Conservation (phyloP, 2,329 filamentous ascomycete genomes). For the Herpotrichia juniperi region DNA sequence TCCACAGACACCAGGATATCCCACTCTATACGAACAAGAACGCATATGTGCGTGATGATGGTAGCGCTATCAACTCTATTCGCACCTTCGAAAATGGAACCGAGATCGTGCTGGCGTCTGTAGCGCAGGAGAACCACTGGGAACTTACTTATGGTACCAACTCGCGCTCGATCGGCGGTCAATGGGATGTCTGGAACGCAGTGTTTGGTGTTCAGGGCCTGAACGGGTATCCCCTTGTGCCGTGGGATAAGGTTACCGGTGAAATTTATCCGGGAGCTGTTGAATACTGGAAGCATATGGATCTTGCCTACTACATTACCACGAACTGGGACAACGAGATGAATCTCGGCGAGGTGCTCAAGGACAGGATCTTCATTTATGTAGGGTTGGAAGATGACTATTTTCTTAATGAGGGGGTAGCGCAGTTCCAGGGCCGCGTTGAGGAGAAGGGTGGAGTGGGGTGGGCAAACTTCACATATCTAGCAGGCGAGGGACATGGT, state of each 20-base stretch:
- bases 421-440: conserved; percentile 40
- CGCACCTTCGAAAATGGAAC: conserved; percentile 33
- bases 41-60: conserved; percentile 34
- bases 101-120: conserved; percentile 29
- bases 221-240: conserved; percentile 47
- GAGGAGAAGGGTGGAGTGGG: conserved; percentile 37
- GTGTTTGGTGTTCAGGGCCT: conserved; percentile 45
- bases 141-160: conserved; percentile 45
- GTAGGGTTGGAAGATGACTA: conserved; percentile 45
- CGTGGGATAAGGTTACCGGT: conserved; percentile 48
- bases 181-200: conserved; percentile 48
- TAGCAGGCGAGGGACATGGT: conserved; percentile 38
- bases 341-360: conserved; percentile 41
- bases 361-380: conserved; percentile 41
- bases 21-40: conserved; percentile 39
- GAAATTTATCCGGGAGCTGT: conserved; percentile 47
- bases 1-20: conserved; percentile 46
- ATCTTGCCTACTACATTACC: conserved; percentile 41
- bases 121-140: conserved; percentile 46
- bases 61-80: conserved; percentile 38
- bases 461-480: conserved; percentile 46
- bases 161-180: conserved; percentile 37
- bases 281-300: conserved; percentile 44
- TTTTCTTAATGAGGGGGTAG: conserved; percentile 46
- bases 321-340: conserved; percentile 38